Evolutionary conservation across 2,329 filamentous ascomycete genomes (phyloP), one percentile per base, ranked within the genome.

Genomic region (Teratosphaeria destructans): DNA sequence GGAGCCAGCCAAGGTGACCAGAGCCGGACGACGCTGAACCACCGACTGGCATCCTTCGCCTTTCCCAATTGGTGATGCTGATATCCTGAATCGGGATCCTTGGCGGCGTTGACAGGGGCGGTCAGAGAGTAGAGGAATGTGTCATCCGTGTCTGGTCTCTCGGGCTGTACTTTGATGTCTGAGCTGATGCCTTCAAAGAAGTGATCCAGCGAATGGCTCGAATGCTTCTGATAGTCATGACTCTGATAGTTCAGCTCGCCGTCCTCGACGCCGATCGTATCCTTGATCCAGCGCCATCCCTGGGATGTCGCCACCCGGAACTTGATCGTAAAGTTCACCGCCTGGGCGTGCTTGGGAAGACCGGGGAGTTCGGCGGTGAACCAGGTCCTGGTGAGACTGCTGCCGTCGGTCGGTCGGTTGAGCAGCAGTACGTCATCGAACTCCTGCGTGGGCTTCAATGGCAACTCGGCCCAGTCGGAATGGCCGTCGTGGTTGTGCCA

Each of bases 1-100:
- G 93, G 93, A 7, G 88, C 90, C 11, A 96, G 77, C 93, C 93
- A 97, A 1, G 91, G 87, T 37, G 81, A 82, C 84, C 86, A 94
- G 3, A 89, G 78, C 19, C 91, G 84, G 5, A 95, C 85, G 12
- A 96, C 75, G 7, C 89, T 85, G 71, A 96, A 93, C 85, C 90
- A 95, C 66, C 88, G 86, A 69, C 81, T 81, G 56, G 82, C 74
- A 52, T 82, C 81, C 67, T 81, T 86, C 0, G 89, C 87, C 1
- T 76, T 75, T 0, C 90, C 90, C 0, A 95, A 74, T 2, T 76
- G 73, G 34, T 85, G 71, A 55, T 80, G 76, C 34, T 79, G 81
- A 58, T 80, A 79, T 0, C 81, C 78, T 3, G 90, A 88, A 3
- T 78, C 71, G 47, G 83, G 78, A 0, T 79, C 82, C 23, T 81